Evolutionary conservation across 495 filamentous ascomycete genomes (phyloP).

Genomic region (Melanomma pulvis-pyrius): DNA sequence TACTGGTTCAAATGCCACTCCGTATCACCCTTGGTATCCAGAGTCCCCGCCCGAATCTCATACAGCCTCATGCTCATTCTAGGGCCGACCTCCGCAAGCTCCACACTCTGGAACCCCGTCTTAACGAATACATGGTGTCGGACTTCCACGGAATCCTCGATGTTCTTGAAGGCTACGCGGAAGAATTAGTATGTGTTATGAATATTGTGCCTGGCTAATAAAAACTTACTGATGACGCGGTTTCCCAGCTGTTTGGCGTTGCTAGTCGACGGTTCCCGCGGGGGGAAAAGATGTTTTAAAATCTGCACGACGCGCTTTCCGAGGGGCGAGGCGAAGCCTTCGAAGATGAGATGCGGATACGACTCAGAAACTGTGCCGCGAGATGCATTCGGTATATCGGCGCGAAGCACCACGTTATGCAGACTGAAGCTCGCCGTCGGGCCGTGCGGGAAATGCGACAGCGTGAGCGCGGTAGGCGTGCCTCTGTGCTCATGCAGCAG

Average conservation of each 20-base stretch:
- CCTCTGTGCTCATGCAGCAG: slow-evolving; percentile 86
- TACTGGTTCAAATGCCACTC: slow-evolving; percentile 97
- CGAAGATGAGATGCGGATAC: slow-evolving; percentile 94
- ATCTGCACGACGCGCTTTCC: slow-evolving; percentile 86
- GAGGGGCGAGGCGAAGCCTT: slow-evolving; percentile 84
- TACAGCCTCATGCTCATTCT: slow-evolving; percentile 96
- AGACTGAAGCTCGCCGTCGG: slow-evolving; percentile 89
- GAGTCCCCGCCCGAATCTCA: slow-evolving; percentile 88
- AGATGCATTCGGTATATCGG: slow-evolving; percentile 86
- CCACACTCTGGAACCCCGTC: slow-evolving; percentile 80
- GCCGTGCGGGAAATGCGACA: slow-evolving; percentile 90
- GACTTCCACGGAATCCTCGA: slow-evolving; percentile 90
- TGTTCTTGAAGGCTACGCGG: slow-evolving; percentile 93
- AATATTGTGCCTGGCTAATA: background rate
- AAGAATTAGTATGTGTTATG: background rate
- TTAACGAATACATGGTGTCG: slow-evolving; percentile 81
- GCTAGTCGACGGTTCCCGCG: slow-evolving; percentile 72
- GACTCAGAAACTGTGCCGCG: slow-evolving; percentile 90
- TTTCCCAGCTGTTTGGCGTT: slow-evolving; percentile 64
- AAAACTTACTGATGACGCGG: slow-evolving; percentile 64
- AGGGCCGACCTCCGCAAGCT: slow-evolving; percentile 91
- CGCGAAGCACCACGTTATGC: slow-evolving; percentile 91
- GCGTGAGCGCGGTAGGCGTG: slow-evolving; percentile 85
- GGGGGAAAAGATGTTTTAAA: slow-evolving; percentile 92
- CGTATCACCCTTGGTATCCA: slow-evolving; percentile 94